Percentiles rank a stretch among this genome's conserved stretches.
These are phyloP conservation scores for Lipomyces kockii DNA, from an alignment of 805 yeast genomes.

Conservation along the genomic window DNA sequence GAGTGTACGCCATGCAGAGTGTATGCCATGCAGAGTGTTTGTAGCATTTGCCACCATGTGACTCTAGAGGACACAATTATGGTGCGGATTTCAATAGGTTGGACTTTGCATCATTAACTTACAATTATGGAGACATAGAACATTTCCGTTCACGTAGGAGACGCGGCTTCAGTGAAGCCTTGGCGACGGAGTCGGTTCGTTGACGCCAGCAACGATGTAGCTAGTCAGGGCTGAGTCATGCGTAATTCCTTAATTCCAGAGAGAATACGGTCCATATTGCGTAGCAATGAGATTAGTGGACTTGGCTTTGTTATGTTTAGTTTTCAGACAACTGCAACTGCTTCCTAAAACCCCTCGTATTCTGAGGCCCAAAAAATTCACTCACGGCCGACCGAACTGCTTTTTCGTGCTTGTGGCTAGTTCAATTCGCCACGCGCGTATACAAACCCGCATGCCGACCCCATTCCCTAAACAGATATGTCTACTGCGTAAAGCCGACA, in stretches of 20 bases:
- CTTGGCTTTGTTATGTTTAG: not conserved
- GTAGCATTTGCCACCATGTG: no score
- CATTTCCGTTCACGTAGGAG: no score
- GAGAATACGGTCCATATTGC: not conserved
- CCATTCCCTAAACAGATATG: not conserved
- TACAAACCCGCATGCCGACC: not conserved
- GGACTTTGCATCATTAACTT: not conserved
- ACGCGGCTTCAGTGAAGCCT: no score
- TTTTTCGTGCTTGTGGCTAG: not conserved
- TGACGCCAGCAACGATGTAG: no score
- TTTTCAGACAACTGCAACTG: not conserved
- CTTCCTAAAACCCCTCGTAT: not conserved
- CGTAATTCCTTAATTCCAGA: not conserved
- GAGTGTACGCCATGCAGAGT: no score
- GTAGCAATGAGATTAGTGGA: not conserved
- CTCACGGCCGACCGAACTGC: not conserved
- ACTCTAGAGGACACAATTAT: no score
- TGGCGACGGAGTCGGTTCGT: no score
- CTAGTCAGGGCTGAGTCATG: not conserved
- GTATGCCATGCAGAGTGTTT: no score
- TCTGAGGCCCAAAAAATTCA: not conserved
- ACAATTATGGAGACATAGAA: not conserved
- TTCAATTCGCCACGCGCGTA: not conserved
- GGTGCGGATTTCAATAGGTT: not conserved
- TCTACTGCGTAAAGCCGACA: not conserved